Base-by-base conservation (phyloP, 75 land plant species). In the Gnetum montanum region DNA sequence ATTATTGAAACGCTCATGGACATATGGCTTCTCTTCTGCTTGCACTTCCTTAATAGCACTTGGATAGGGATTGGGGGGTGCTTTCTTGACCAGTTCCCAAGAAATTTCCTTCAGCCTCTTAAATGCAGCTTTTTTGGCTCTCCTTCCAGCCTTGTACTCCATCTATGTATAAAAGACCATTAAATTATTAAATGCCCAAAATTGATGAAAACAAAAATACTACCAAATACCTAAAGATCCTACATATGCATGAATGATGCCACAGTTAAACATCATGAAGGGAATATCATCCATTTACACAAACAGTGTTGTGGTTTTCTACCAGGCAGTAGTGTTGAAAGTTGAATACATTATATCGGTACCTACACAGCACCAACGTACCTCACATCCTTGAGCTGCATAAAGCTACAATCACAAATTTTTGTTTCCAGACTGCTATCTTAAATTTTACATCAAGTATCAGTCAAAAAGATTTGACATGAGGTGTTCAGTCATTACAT, bases 11-110 rank as follows among this genome's bases (percentile, higher is more conserved):
- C 79, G 74, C 10, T 70, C 75, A 4, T 53, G 59, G 4, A 70
- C 51, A 51, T 46, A 75, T 44, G 65, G 76, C 67, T 31, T 62
- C 37, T 76, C 84, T 61, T 76, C 80, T 13, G 75, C 80, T 61
- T 72, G 76, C 40, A 76, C 72, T 49, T 72, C 70, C 57, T 58
- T 69, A 15, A 76, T 59, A 53, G 76, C 76, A 57, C 76, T 76
- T 15, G 79, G 79, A 48, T 71, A 83, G 20, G 86, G 86, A 44
- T 78, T 65, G 18, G 73, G 79, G 49, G 86, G 82, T 25, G 73
- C 79, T 43, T 54, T 74, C 57, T 74, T 79, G 33, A 78, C 86
- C 49, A 62, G 76, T 28, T 61, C 54, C 22, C 70, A 63, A 1
- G 72, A 60, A 54, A 78, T 68, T 54, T 78, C 43, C 68, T 83